A percentile compares a stretch with the other conserved stretches of the same genome.
phyloP scores from a whole-genome alignment of 2,329 filamentous ascomycete species.

The Neofusicoccum cordaticola region DNA sequence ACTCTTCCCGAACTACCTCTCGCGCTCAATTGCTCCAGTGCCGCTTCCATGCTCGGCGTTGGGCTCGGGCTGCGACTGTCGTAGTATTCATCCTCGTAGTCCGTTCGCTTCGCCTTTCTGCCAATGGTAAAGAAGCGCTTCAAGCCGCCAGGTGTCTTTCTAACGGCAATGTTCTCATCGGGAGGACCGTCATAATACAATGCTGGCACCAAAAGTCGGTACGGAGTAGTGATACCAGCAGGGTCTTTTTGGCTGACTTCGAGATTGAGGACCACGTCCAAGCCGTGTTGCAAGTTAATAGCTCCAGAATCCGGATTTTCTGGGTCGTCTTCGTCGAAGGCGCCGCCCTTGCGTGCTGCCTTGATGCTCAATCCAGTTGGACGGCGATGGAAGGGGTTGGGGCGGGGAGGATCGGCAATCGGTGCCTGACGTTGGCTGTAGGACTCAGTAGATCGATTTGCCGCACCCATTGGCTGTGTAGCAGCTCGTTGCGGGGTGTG shows the following conservation, averaged over 20 bases:
- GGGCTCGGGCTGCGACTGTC: constrained; percentile 2
- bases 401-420: constrained; percentile 23
- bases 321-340: constrained; percentile 2
- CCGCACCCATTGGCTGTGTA: constrained; percentile 15
- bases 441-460: background rate
- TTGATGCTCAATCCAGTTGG: constrained; percentile 43
- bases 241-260: constrained; percentile 86
- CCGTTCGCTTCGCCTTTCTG: background rate
- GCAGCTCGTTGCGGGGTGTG: constrained; percentile 27
- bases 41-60: background rate
- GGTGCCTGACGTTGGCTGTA: constrained; percentile 10
- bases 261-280: constrained; percentile 85
- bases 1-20: background rate
- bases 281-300: constrained; percentile 75
- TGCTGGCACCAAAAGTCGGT: constrained; percentile 79
- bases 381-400: constrained; percentile 43
- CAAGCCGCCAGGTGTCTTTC: background rate
- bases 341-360: constrained; percentile 33
- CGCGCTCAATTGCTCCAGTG: background rate
- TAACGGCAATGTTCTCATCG: constrained; percentile 25
- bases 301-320: constrained; percentile 24
- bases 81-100: background rate
- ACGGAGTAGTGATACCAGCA: constrained; percentile 81
- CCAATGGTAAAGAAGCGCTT: constrained; percentile 5
- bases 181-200: constrained; percentile 50